Base-by-base conservation (phyloP, 345 rosid genomes). In the Lepidium didymum region DNA sequence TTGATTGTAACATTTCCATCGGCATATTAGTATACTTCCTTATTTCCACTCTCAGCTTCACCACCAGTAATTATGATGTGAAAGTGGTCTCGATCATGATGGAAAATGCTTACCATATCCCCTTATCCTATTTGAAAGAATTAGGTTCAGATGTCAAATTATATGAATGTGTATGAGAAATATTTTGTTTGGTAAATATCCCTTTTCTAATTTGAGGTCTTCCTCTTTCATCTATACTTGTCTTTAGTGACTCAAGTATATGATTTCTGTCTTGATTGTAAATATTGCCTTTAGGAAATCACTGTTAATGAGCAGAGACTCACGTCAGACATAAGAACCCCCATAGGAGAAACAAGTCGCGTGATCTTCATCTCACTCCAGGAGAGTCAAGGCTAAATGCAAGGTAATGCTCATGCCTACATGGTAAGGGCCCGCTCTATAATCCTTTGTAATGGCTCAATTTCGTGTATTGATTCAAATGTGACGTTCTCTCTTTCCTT, bases 91-190 rank as follows among this genome's bases (percentile, higher is more conserved):
- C 3, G 12, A 14, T 34, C 29, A 52, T 25, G 34, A 14, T 41
- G 16, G 64, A 50, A 50, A 33, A 38, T 50, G 43, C 40, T 38
- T 0, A 7, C 34, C 18, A 18, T 37, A n/a, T 38, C 41, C 21
- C 7, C 31, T 37, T 29, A 25, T 38, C n/a, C 44, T 45, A 37
- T 13, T 46, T 56, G 51, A 45, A 63, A 54, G 47, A 62, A 35
- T 34, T 63, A 63, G 64, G 56, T 36, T 18, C 21, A 13, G 42
- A 44, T 53, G 23, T 46, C 16, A 63, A 18, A 15, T 15, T 56
- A 18, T 8, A 56, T 14, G 15, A 72, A 64, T 37, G 64, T 72
- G 54, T 64, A 64, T n/a, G 64, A 55, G 21, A 64, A 25, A 54
- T 55, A 7, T 15, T 11, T n/a, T 47, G 7, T 51, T 60, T 8